These are phyloP conservation scores for Fusarium sterilihyphosum DNA, from an alignment of 2,329 filamentous ascomycete species.

Conservation along the genomic window DNA sequence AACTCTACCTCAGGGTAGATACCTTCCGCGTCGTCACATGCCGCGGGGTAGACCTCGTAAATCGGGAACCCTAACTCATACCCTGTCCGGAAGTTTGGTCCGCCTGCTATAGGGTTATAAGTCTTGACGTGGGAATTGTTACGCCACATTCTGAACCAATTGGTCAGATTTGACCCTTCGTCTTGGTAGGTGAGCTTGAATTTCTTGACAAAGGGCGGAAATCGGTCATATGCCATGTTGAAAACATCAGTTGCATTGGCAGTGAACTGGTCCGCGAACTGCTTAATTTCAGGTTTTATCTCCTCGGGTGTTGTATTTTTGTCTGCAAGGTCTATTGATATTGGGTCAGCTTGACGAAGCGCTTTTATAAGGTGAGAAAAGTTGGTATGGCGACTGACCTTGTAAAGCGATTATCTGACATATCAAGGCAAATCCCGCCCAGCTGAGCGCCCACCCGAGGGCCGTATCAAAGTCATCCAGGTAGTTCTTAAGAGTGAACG, in stretches of 20 bases:
- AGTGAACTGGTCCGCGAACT: accelerated
- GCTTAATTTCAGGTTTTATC: background rate
- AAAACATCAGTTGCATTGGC: accelerated
- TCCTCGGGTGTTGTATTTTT: background rate
- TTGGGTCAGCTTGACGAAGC: accelerated
- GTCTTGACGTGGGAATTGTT: background rate
- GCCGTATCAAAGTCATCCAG: background rate
- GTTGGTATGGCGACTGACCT: background rate
- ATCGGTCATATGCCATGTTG: accelerated
- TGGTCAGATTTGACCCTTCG: background rate
- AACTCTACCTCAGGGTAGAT: background rate
- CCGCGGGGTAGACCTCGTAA: background rate
- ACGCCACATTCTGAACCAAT: background rate
- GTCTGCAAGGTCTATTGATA: background rate
- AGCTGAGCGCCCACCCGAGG: background rate
- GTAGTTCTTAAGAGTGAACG: accelerated
- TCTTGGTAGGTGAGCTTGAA: background rate
- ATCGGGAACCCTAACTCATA: no score
- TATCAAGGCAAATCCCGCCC: background rate
- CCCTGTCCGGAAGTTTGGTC: background rate
- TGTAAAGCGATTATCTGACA: background rate
- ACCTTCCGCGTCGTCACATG: background rate
- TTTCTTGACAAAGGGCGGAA: background rate
- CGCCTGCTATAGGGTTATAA: background rate
- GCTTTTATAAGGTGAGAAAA: background rate